Conservation (phyloP, 2,329 filamentous ascomycete species). For the Plectosphaerella cucumerina region DNA sequence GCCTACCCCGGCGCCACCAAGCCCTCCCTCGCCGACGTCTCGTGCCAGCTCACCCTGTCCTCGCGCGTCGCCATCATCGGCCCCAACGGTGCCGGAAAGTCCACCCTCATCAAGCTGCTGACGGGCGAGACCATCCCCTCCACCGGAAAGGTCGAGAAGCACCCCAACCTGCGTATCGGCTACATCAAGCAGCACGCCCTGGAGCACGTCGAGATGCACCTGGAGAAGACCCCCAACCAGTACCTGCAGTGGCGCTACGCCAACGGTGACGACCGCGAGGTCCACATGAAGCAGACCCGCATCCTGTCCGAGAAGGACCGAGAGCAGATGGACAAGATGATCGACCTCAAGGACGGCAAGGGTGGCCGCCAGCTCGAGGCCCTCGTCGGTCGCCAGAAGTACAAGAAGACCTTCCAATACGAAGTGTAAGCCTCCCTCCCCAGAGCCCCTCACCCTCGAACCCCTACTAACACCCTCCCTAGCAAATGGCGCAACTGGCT, state of each 20-base stretch:
- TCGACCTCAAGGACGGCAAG: constrained; percentile 81
- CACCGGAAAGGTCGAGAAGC: constrained; percentile 87
- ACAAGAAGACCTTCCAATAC: constrained; percentile 98
- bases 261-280: constrained; percentile 94
- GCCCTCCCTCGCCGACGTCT: constrained; percentile 81
- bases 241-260: constrained; percentile 98
- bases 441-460: neutral
- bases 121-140: constrained; percentile 88
- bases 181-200: constrained; percentile 99
- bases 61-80: constrained; percentile 96
- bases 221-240: constrained; percentile 98
- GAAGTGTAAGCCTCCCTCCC: constrained; percentile 65
- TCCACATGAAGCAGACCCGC: constrained; percentile 96
- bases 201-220: constrained; percentile 98
- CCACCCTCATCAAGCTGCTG: constrained; percentile 93
- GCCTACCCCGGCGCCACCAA: constrained; percentile 89
- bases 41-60: constrained; percentile 82
- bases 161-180: constrained; percentile 95
- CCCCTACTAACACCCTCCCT: constrained; percentile 19
- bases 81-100: constrained; percentile 96
- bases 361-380: constrained; percentile 75
- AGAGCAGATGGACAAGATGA: constrained; percentile 83
- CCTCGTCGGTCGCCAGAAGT: constrained; percentile 95
- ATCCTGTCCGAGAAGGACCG: constrained; percentile 80
- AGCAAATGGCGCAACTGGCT: constrained; percentile 86